phyloP scores from a whole-genome alignment of 306 rosid species.

The Crotalaria pallida region DNA sequence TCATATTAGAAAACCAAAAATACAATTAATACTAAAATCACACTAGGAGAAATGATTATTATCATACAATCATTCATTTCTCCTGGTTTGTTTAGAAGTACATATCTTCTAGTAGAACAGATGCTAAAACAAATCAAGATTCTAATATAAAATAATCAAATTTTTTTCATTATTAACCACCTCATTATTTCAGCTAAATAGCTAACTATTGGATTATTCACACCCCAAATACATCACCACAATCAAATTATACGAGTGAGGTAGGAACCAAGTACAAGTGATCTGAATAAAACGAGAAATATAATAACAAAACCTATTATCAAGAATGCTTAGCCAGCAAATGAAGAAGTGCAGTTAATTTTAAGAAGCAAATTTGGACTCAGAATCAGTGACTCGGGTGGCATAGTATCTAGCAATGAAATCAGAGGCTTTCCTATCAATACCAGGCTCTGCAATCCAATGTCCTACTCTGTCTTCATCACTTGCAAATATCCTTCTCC shows the following conservation, averaged over 20 bases:
- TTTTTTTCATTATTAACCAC: conserved; percentile 15
- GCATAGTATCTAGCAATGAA: conserved; percentile 67
- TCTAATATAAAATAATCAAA: neutral
- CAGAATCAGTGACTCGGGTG: conserved; percentile 45
- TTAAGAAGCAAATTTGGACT: conserved; percentile 33
- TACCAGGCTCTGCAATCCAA: conserved; percentile 78
- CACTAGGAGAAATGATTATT: too few species aligned
- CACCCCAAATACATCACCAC: neutral
- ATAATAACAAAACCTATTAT: neutral
- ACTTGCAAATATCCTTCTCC: conserved; percentile 50
- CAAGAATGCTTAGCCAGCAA: conserved; percentile 1
- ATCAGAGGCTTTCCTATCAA: conserved; percentile 64
- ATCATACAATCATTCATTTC: too few species aligned
- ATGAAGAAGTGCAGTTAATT: neutral
- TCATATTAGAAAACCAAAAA: too few species aligned
- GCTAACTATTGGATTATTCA: conserved; percentile 11
- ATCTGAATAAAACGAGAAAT: neutral
- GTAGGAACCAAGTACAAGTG: neutral
- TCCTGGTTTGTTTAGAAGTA: too few species aligned
- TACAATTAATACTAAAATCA: too few species aligned
- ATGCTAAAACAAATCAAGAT: neutral
- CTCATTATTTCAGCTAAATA: neutral
- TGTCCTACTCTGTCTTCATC: conserved; percentile 60
- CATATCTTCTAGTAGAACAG: neutral
- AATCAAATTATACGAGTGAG: neutral